Evolutionary conservation across 192 early-diverging fungal genomes (phyloP).

Genomic region (Mortierella claussenii): DNA sequence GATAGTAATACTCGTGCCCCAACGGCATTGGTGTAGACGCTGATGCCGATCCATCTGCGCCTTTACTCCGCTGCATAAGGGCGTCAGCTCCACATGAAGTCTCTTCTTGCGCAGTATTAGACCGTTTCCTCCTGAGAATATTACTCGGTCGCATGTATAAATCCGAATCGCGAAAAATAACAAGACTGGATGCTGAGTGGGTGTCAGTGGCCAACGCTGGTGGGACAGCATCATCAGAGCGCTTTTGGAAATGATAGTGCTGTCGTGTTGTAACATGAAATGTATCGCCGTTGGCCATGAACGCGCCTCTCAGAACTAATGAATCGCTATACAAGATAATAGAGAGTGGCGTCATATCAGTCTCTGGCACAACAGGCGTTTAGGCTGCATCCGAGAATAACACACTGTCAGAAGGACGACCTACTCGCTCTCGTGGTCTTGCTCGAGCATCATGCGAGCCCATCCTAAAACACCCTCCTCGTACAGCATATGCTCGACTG

Average conservation of each 20-base stretch:
- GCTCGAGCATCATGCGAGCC: conserved; percentile 62
- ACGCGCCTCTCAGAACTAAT: conserved; percentile 69
- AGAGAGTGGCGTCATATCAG: too few relatives aligned
- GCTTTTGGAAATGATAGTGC: conserved; percentile 65
- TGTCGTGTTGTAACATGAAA: conserved; percentile 66
- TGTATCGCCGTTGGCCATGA: conserved; percentile 61
- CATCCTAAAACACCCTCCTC: conserved; percentile 63
- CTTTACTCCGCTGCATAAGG: not conserved
- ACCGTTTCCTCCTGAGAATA: conserved; percentile 24
- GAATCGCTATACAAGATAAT: conserved; percentile 15
- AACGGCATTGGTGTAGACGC: not conserved
- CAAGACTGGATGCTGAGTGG: conserved; percentile 39
- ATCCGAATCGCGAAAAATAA: conserved; percentile 75
- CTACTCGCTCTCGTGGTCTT: conserved; percentile 36
- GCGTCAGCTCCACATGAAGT: conserved; percentile 17
- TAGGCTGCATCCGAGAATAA: not conserved
- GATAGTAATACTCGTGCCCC: conserved; percentile 35
- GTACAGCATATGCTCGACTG: conserved; percentile 50
- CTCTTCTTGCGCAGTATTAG: conserved; percentile 14
- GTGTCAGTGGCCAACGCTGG: conserved; percentile 6
- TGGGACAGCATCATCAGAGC: conserved; percentile 62
- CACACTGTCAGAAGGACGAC: too few relatives aligned
- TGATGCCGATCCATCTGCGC: not conserved
- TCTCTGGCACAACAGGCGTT: too few relatives aligned
- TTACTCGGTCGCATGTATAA: conserved; percentile 34